These are phyloP conservation scores for Hippophae tibetana DNA, from an alignment of 306 rosid genomes.

Conservation along the genomic window DNA sequence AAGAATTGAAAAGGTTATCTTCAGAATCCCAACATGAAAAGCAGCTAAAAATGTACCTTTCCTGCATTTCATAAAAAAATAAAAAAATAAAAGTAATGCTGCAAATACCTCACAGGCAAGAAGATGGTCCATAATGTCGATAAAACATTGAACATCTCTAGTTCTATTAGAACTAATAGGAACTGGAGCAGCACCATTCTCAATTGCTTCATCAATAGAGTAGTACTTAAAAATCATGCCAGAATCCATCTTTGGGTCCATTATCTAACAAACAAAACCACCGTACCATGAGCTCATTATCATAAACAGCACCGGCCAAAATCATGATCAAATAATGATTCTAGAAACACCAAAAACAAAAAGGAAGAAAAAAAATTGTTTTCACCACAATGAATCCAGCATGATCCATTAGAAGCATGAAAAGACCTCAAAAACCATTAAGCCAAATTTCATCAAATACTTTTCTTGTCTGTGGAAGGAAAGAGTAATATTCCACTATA, in stretches of 20 bases:
- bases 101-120: constrained; percentile 82
- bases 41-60: neutral
- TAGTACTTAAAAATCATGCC: constrained; percentile 74
- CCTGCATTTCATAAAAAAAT: constrained; percentile 10
- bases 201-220: constrained; percentile 93
- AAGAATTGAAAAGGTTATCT: constrained; percentile 11
- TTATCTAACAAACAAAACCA: constrained; percentile 47
- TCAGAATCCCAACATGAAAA: neutral
- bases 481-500: too few species aligned
- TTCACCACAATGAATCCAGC: too few species aligned
- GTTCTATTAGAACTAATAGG: constrained; percentile 71
- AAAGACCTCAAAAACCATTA: neutral
- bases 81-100: constrained; percentile 4
- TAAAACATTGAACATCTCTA: constrained; percentile 51
- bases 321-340: neutral
- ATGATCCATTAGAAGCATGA: neutral
- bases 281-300: neutral
- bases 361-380: too few species aligned
- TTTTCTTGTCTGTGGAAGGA: too few species aligned
- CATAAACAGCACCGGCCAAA: neutral
- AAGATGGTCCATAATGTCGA: constrained; percentile 93
- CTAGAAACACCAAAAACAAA: neutral
- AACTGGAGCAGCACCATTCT: constrained; percentile 90
- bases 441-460: neutral
- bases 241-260: constrained; percentile 99